Evolutionary conservation across 257 asterid species (phyloP), one percentile per base, ranked within the genome.

Genomic region (Solanum ossicruentum): DNA sequence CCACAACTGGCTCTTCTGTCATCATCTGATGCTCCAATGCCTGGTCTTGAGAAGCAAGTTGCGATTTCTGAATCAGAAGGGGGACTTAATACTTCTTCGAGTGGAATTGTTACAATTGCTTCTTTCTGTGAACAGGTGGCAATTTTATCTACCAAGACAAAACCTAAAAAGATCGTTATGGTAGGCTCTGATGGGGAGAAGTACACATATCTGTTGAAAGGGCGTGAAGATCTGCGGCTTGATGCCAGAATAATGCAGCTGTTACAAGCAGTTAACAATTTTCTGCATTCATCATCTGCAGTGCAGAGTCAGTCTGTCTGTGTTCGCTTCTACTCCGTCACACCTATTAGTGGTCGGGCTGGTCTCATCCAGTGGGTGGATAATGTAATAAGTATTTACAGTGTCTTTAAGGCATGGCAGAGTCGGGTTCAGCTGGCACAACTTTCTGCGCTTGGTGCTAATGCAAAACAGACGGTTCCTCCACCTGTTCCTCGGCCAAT

Each of bases 191-290:
- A 97, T 90, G 98, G 99, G 80, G 90, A 87, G 89, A 92, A 92
- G 88, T 97, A 97, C 87, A 93, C 95, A 28, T 97, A 97, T 92
- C 98, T 97, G 86, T 91, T 97, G 91, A 97, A 97, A 95, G 99
- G 99, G 77, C 94, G 99, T 86, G 99, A 97, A 88, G 99, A 97
- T 89, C 90, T 97, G 87, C 99, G 98, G 69, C 99, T 97, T 79
- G 99, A 97, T 92, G 99, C 99, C 88, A 92, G 99, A 89, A 95
- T 95, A 89, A 97, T 97, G 99, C 99, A 97, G 93, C 90, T 97
- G 82, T 91, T 97, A 88, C 98, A 95, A 89, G 96, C 98, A 85
- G 91, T 97, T 55, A 93, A 97, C 89, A 95, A 97, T 86, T 95
- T 94, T 88, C 93, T 97, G 83, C 91, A 88, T 88, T 93, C 98